Percentiles rank a stretch among this genome's conserved stretches.
Conservation (phyloP, 805 yeast genomes). For the Wickerhamomyces canadensis region DNA sequence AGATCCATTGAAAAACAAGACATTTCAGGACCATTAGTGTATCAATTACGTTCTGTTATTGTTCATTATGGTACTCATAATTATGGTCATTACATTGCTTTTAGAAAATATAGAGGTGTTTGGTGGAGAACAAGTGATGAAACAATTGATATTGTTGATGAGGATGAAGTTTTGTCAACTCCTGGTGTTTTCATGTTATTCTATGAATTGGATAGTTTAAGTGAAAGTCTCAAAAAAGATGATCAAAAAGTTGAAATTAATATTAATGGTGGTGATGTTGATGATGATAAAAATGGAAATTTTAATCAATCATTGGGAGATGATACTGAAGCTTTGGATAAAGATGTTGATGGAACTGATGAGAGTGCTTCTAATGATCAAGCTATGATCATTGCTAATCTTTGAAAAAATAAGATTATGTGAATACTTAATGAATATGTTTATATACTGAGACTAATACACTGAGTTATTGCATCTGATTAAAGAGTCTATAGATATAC, state of each 20-base stretch:
- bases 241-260: conserved; percentile 7
- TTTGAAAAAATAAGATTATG: conserved; percentile 2
- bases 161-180: conserved; percentile 70
- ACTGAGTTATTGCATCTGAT: too few species aligned
- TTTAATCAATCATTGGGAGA: too few species aligned
- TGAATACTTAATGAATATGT: neutral
- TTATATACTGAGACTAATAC: too few species aligned
- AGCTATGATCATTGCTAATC: conserved; percentile 9
- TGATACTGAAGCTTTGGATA: too few species aligned
- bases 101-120: conserved; percentile 68
- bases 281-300: neutral
- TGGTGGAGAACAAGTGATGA: conserved; percentile 98
- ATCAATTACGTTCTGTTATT: conserved; percentile 77
- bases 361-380: conserved; percentile 2
- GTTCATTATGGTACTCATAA: conserved; percentile 95
- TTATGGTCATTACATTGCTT: conserved; percentile 95
- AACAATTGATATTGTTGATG: conserved; percentile 72
- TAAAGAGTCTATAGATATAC: too few species aligned
- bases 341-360: conserved; percentile 3
- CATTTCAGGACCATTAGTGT: conserved; percentile 42
- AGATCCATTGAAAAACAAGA: conserved; percentile 11
- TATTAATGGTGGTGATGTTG: conserved; percentile 3
- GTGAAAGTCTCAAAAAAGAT: conserved; percentile 16
- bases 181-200: conserved; percentile 93
- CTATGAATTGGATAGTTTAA: conserved; percentile 55